These are phyloP conservation scores for Leccinum fuscescens DNA, from an alignment of 1,284 basidiomycete genomes.

Conservation along the genomic window DNA sequence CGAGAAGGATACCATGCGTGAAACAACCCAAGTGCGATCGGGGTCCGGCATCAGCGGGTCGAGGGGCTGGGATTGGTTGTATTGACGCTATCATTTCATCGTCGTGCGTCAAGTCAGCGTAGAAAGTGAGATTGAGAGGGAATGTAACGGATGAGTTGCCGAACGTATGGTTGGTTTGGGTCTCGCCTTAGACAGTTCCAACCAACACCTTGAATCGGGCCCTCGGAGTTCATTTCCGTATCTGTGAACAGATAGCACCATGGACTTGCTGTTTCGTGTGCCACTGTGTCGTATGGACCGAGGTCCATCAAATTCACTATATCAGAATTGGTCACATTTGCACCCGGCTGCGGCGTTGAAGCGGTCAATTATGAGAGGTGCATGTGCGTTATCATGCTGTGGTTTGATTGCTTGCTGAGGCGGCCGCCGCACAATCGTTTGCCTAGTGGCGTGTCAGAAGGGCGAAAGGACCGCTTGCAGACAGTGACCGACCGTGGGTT, in stretches of 20 bases:
- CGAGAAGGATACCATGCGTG: not conserved
- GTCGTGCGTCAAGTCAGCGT: constrained; percentile 67
- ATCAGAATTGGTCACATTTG: not conserved
- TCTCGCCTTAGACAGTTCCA: constrained; percentile 57
- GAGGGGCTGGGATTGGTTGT: constrained; percentile 42
- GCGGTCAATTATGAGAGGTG: not conserved
- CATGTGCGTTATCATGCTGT: not conserved
- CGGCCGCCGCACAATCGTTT: not conserved
- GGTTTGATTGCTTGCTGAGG: not conserved
- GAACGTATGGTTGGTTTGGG: constrained; percentile 79
- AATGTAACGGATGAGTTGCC: constrained; percentile 64
- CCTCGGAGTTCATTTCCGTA: constrained; percentile 57
- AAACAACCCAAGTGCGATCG: not conserved
- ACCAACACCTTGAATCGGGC: constrained; percentile 74
- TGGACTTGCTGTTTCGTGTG: constrained; percentile 44
- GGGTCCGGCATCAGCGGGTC: constrained; percentile 41
- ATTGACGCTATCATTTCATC: constrained; percentile 68
- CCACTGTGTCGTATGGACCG: not conserved
- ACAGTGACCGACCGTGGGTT: constrained; percentile 21
- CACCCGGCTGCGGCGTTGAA: not conserved
- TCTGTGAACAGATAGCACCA: constrained; percentile 31
- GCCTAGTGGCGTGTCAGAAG: not conserved
- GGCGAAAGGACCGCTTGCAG: not conserved
- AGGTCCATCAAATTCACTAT: not conserved
- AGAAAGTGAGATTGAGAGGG: constrained; percentile 53